Percentiles rank a stretch among this genome's conserved stretches.
Evolutionary conservation across 2,329 filamentous ascomycete genomes (phyloP).

Genomic region (Graphilbum fragrans): DNA sequence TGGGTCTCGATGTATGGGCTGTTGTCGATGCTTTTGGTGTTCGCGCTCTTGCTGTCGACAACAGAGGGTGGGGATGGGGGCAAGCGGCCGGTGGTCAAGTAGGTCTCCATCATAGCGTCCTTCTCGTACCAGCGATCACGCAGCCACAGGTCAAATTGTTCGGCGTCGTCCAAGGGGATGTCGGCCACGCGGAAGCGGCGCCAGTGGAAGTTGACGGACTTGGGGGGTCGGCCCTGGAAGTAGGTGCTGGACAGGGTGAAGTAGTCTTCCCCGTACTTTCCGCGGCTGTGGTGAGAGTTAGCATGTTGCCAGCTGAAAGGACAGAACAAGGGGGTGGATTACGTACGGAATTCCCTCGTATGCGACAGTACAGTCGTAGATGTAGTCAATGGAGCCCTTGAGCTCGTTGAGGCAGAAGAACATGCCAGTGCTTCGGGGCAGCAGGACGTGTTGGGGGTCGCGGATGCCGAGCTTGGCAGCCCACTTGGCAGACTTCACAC

Average conservation of each 20-base stretch:
- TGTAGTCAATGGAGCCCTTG: conserved; percentile 61
- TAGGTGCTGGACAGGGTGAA: conserved; percentile 83
- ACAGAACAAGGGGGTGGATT: not conserved
- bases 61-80: conserved; percentile 47
- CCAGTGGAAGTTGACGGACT: conserved; percentile 96
- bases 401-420: conserved; percentile 71
- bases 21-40: conserved; percentile 7
- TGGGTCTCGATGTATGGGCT: conserved; percentile 50
- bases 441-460: conserved; percentile 61
- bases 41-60: conserved; percentile 14
- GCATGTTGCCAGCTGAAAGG: not conserved
- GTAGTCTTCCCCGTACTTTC: conserved; percentile 77
- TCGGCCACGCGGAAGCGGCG: conserved; percentile 68
- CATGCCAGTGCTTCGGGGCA: conserved; percentile 71
- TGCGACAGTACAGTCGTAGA: conserved; percentile 89
- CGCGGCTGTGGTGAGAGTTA: conserved; percentile 40
- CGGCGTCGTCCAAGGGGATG: conserved; percentile 65
- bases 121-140: conserved; percentile 84
- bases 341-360: conserved; percentile 90
- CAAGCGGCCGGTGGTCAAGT: conserved; percentile 64
- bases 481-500: conserved; percentile 61
- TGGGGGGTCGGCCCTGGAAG: conserved; percentile 77
- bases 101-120: conserved; percentile 77
- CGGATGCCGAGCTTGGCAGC: conserved; percentile 62
- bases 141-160: conserved; percentile 75